Conservation (phyloP, 2,329 filamentous ascomycete species). For the Alternaria triticimaculans region DNA sequence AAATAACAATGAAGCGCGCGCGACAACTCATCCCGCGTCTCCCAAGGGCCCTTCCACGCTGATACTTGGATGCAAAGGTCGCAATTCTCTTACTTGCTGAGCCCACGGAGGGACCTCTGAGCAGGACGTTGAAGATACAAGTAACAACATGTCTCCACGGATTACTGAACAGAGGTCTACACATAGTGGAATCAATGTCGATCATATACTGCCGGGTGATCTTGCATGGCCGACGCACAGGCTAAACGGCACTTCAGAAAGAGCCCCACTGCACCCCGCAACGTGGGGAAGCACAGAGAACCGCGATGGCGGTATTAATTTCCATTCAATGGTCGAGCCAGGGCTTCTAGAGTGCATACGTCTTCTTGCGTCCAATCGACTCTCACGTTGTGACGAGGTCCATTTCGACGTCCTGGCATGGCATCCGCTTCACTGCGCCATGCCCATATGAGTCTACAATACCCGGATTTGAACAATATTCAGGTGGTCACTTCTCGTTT, state of each 20-base stretch:
- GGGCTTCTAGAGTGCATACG: slow-evolving; percentile 17
- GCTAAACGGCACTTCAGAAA: slow-evolving; percentile 38
- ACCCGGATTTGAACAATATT: slow-evolving; percentile 12
- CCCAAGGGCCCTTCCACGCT: not conserved
- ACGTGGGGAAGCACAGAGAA: slow-evolving; percentile 23
- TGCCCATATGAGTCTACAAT: slow-evolving; percentile 10
- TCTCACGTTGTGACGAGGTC: not conserved
- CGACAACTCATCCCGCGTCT: not conserved
- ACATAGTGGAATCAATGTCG: slow-evolving; percentile 6
- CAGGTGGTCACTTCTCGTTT: slow-evolving; percentile 16
- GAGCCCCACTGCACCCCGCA: slow-evolving; percentile 39
- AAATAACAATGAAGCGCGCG: not conserved
- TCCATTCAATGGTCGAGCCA: slow-evolving; percentile 12
- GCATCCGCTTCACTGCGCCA: slow-evolving; percentile 2
- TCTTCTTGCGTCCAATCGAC: slow-evolving; percentile 13
- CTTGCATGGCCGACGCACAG: slow-evolving; percentile 26
- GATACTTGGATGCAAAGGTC: not conserved
- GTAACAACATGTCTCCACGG: slow-evolving; percentile 3
- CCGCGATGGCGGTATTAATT: slow-evolving; percentile 26
- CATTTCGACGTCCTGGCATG: slow-evolving; percentile 1
- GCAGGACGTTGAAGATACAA: not conserved
- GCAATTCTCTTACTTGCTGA: not conserved
- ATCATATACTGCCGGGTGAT: slow-evolving; percentile 31
- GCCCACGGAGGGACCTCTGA: not conserved
- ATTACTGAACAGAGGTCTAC: not conserved